Percentiles rank a stretch among this genome's conserved stretches.
These are phyloP conservation scores for Setaria viridis DNA, from an alignment of 202 grass and related monocot species.

Conservation along the genomic window DNA sequence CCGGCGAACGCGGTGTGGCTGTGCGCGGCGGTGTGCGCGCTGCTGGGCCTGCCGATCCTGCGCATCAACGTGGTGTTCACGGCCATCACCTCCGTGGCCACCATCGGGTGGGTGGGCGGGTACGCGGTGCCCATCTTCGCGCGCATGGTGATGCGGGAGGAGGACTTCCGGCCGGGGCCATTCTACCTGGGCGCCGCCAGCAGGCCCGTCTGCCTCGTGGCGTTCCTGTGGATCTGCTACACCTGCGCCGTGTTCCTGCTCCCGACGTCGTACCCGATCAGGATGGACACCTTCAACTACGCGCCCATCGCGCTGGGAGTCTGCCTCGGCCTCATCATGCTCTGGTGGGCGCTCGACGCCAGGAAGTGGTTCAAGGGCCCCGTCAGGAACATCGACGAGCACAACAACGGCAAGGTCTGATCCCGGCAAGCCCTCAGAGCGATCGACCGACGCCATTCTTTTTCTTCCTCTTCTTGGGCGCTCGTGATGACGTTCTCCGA, in stretches of 20 bases:
- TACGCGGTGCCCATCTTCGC: constrained; percentile 98
- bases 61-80: constrained; percentile 94
- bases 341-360: constrained; percentile 95
- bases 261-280: constrained; percentile 84
- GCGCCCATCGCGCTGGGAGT: constrained; percentile 75
- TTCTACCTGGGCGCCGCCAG: constrained; percentile 82
- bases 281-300: constrained; percentile 84
- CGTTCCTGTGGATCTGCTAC: constrained; percentile 97
- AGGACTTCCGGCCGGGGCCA: constrained; percentile 74
- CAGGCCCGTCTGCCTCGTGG: constrained; percentile 82
- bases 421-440: background rate
- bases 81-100: constrained; percentile 90
- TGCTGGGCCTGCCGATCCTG: constrained; percentile 89
- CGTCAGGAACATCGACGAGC: constrained; percentile 85
- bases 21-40: constrained; percentile 80
- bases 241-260: constrained; percentile 93
- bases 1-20: constrained; percentile 88
- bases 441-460: background rate
- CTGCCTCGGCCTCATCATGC: constrained; percentile 63
- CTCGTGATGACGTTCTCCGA: background rate
- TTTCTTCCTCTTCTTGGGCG: too few species aligned
- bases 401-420: constrained; percentile 53
- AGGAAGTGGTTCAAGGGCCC: constrained; percentile 94
- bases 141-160: constrained; percentile 84
- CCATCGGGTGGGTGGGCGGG: constrained; percentile 90